phyloP scores from a whole-genome alignment of 2,329 filamentous ascomycete genomes.

The Venturia nashicola region DNA sequence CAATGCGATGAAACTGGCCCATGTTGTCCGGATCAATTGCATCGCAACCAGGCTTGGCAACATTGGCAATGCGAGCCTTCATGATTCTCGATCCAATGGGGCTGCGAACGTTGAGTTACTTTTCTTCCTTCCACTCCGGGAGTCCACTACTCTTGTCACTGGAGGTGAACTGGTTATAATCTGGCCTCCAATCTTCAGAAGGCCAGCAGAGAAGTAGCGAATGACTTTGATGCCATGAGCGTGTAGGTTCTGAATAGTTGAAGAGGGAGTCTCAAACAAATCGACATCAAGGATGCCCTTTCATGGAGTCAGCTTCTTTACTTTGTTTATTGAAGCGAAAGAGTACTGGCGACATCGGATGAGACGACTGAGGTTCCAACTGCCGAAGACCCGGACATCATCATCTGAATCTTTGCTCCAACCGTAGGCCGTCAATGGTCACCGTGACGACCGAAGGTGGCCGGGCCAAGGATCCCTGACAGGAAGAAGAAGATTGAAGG shows the following conservation, averaged over 20 bases:
- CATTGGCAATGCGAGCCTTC: constrained; percentile 14
- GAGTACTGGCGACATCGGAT: background rate
- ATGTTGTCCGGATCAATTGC: constrained; percentile 27
- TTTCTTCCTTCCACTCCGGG: constrained; percentile 17
- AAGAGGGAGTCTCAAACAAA: constrained; percentile 18
- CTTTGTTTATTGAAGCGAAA: too few relatives aligned
- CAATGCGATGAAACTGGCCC: too few relatives aligned
- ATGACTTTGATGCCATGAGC: constrained; percentile 34
- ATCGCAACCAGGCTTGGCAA: constrained; percentile 21
- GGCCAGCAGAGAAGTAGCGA: constrained; percentile 12
- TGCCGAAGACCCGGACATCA: constrained; percentile 29
- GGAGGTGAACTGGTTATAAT: constrained; percentile 15
- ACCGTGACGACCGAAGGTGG: constrained; percentile 2
- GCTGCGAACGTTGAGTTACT: constrained; percentile 15
- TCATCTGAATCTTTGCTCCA: constrained; percentile 48
- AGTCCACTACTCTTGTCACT: constrained; percentile 14
- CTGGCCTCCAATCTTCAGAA: constrained; percentile 16
- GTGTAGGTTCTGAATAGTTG: background rate
- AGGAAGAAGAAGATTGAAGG: background rate
- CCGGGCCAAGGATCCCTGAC: background rate
- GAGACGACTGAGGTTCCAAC: constrained; percentile 19
- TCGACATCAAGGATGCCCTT: constrained; percentile 42
- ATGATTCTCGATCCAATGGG: background rate
- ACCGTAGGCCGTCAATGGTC: constrained; percentile 40
- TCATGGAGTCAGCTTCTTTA: too few relatives aligned